Base-by-base conservation (phyloP, 352 stramenopile genomes). In the Pythium volutum region DNA sequence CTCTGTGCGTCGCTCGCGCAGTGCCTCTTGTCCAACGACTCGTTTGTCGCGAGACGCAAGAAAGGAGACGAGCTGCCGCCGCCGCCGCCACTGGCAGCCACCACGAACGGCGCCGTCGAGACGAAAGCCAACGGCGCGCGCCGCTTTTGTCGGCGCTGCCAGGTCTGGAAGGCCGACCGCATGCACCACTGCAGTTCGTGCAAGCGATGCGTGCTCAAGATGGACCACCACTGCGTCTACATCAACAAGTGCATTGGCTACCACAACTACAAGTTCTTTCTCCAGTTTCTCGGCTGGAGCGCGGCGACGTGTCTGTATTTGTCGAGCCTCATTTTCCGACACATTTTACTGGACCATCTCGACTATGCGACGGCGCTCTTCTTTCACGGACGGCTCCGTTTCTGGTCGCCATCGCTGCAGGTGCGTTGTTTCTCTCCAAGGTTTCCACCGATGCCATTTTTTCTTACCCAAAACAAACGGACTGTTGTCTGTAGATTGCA, bases 221-320 rank as follows among this genome's bases (percentile, higher is more conserved):
- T 95, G 86, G 86, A 95, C 61, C 86, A 95, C 66, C 86, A 95
- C 62, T 95, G 86, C 69, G 70, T 93, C 55, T 95, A 89, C 73
- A 87, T 93, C 60, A 95, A 95, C 77, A 95, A 95, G 84, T 93
- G 86, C 67, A 93, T 95, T 61, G 86, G 86, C 11, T 91, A 87
- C 66, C 83, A 87, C 69, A 95, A 95, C 71, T 95, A 95, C 79
- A 95, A 95, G 72, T 93, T 87, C 62, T 95, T 95, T 58, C 62
- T 95, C 47, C 76, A 84, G 49, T 95, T 95, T 62, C 74, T 95
- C 27, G 80, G 74, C 29, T 95, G 84, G 84, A 90, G 80, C 47
- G 59, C 83, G 0, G 51, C 67, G 2, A 79, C 82, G 18, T 93
- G 86, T 61, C 74, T 93, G 47, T 84, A 89, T 52, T 59, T 87